These are phyloP conservation scores for Bondarzewia mesenterica DNA, from an alignment of 1,284 basidiomycete species.

Conservation along the genomic window DNA sequence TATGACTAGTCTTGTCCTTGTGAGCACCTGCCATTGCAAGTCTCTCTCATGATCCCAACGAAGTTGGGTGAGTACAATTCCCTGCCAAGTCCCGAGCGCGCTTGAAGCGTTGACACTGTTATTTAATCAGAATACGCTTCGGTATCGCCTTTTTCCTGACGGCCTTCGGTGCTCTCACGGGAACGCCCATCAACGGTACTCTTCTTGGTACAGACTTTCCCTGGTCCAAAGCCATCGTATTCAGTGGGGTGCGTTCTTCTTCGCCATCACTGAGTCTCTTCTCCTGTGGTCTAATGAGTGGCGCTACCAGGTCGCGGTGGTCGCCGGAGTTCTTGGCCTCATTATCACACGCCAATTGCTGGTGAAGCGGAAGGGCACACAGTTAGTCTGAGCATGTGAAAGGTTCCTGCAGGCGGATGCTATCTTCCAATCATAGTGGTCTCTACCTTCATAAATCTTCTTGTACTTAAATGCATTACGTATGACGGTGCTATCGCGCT, in stretches of 20 bases:
- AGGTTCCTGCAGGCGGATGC: too few species aligned
- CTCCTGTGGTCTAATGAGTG: too few species aligned
- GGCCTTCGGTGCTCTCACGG: constrained; percentile 16
- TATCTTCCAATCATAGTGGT: too few species aligned
- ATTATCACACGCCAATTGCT: too few species aligned
- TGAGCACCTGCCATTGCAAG: neutral
- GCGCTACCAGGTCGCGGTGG: too few species aligned
- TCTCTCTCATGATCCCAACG: neutral
- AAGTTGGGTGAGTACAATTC: constrained; percentile 3
- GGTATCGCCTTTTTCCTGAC: constrained; percentile 15
- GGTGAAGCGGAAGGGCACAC: too few species aligned
- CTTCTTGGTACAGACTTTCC: constrained; percentile 18
- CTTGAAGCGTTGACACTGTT: neutral
- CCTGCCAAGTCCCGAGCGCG: neutral
- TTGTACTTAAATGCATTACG: too few species aligned
- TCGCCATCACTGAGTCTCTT: too few species aligned
- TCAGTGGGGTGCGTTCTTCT: constrained; percentile 19
- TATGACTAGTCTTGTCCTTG: neutral
- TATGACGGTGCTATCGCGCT: too few species aligned
- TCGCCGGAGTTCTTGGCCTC: too few species aligned
- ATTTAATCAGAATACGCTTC: constrained; percentile 14
- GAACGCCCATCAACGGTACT: constrained; percentile 25
- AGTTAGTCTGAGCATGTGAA: neutral
- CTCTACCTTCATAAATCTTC: too few species aligned
- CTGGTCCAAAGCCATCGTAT: constrained; percentile 24